These are phyloP conservation scores for Ganoderma boninense DNA, from an alignment of 1,284 basidiomycete genomes.

Conservation along the genomic window DNA sequence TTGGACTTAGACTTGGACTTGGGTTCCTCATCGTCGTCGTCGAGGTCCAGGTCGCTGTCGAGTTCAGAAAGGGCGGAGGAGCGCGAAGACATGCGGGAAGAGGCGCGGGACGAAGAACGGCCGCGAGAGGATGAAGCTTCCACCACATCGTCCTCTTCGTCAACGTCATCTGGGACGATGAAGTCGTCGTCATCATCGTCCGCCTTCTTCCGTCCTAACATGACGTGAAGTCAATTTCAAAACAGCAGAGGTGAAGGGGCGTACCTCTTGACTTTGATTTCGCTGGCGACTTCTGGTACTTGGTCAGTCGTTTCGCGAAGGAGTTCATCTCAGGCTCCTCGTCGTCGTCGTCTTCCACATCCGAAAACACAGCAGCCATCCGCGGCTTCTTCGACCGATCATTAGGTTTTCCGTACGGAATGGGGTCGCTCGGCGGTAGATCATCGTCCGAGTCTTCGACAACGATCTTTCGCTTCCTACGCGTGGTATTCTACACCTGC, in stretches of 20 bases:
- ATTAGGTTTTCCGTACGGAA: slow-evolving; percentile 34
- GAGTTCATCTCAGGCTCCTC: slow-evolving; percentile 47
- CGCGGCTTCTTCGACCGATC: slow-evolving; percentile 62
- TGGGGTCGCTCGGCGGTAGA: slow-evolving; percentile 35
- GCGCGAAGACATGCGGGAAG: slow-evolving; percentile 49
- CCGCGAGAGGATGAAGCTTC: slow-evolving; percentile 16
- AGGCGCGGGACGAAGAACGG: slow-evolving; percentile 48
- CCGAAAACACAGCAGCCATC: slow-evolving; percentile 50
- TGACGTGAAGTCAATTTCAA: background rate
- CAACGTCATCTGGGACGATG: slow-evolving; percentile 66
- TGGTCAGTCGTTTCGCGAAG: slow-evolving; percentile 66
- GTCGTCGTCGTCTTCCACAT: slow-evolving; percentile 49
- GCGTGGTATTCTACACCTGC: slow-evolving; percentile 34
- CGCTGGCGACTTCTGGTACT: slow-evolving; percentile 68
- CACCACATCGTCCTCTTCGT: slow-evolving; percentile 42
- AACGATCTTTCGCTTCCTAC: slow-evolving; percentile 74
- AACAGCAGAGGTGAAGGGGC: slow-evolving; percentile 9
- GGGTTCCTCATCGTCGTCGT: slow-evolving; percentile 21
- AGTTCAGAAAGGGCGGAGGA: slow-evolving; percentile 43
- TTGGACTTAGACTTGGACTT: slow-evolving; percentile 27
- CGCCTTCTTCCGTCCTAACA: slow-evolving; percentile 48
- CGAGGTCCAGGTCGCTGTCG: slow-evolving; percentile 31
- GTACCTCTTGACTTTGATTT: slow-evolving; percentile 54
- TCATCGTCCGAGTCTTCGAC: slow-evolving; percentile 77
- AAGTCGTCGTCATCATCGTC: slow-evolving; percentile 68